A percentile compares a stretch with the other conserved stretches of the same genome.
Conservation (phyloP, 164 flowering plant species). For the Echeveria elegans region DNA sequence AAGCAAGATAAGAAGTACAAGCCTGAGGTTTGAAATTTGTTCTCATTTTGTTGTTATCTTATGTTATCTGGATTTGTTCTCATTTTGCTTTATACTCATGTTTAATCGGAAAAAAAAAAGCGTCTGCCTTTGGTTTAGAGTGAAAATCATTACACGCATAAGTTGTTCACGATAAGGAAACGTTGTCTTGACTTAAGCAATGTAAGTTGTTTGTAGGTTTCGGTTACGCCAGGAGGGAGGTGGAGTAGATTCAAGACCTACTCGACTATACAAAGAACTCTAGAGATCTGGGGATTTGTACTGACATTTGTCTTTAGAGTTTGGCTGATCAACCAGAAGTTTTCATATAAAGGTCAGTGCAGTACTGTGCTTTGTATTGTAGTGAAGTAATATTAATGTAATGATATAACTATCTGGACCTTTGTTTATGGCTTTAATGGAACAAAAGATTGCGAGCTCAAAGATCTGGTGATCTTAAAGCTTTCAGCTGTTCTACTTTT, state of each 20-base stretch:
- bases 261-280: conserved; percentile 86
- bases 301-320: conserved; percentile 56
- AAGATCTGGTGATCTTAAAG: neutral
- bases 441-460: neutral
- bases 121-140: too few species aligned
- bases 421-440: neutral
- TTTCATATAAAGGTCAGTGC: conserved; percentile 73
- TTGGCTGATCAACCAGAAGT: conserved; percentile 83
- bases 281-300: conserved; percentile 98
- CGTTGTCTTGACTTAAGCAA: neutral
- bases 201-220: conserved; percentile 50
- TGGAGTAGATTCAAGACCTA: conserved; percentile 96
- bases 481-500: neutral
- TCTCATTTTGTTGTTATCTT: neutral
- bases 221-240: conserved; percentile 94
- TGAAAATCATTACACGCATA: too few species aligned
- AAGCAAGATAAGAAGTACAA: conserved; percentile 31
- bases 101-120: too few species aligned
- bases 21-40: conserved; percentile 38
- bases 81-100: too few species aligned
- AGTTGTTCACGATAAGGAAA: too few species aligned
- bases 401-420: neutral
- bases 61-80: neutral
- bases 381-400: neutral
- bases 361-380: too few species aligned